phyloP scores from a whole-genome alignment of 306 rosid genomes.

The Carpinus viminea region DNA sequence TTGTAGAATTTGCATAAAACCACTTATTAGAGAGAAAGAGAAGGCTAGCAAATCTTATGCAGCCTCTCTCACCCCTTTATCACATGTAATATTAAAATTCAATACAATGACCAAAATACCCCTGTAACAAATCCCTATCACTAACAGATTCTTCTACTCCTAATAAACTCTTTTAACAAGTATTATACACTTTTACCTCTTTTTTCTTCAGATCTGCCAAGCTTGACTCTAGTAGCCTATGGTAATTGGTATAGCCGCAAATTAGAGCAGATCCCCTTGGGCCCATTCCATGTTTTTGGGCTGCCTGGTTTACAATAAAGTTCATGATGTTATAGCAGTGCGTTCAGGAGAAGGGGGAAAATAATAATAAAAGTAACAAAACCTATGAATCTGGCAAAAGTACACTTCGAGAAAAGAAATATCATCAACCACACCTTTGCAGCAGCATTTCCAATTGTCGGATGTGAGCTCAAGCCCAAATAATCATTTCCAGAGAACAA shows the following conservation, averaged over 20 bases:
- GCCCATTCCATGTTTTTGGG: conserved; percentile 86
- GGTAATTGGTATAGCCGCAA: conserved; percentile 93
- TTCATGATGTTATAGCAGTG: conserved; percentile 13
- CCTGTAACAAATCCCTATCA: no score
- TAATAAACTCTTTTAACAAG: no score
- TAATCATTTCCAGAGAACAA: conserved; percentile 95
- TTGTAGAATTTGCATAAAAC: no score
- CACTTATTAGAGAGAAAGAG: no score
- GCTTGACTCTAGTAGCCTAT: conserved; percentile 73
- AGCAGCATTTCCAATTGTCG: conserved; percentile 71
- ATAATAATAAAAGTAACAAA: neutral
- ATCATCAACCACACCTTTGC: conserved; percentile 59
- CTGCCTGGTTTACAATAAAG: conserved; percentile 59
- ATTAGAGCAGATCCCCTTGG: conserved; percentile 95
- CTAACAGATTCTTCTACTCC: no score
- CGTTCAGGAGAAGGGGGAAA: conserved; percentile 8
- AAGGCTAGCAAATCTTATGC: no score
- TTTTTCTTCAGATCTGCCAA: conserved; percentile 90
- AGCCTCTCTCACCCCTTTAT: no score
- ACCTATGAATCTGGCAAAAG: neutral
- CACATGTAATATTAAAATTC: no score
- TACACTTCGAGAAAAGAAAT: conserved; percentile 2
- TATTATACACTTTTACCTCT: conserved; percentile 58
- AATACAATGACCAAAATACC: no score
- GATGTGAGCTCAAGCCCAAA: conserved; percentile 92